Percentiles rank a stretch among this genome's conserved stretches.
Evolutionary conservation across 2,329 filamentous ascomycete species (phyloP).

Genomic region (Fusarium metavorans): DNA sequence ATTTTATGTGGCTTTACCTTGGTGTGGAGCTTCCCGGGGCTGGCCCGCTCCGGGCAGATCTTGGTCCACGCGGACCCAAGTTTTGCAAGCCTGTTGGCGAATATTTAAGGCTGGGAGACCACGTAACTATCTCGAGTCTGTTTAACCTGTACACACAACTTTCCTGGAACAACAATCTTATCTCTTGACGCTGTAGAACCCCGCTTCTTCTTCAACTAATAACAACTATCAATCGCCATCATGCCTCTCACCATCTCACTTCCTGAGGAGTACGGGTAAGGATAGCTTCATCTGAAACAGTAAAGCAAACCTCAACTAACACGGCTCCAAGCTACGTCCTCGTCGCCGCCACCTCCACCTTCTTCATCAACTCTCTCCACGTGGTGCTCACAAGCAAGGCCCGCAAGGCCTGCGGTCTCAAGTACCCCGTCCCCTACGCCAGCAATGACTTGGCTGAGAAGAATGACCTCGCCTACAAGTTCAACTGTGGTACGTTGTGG

Average conservation of each 20-base stretch:
- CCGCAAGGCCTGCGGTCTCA: constrained; percentile 65
- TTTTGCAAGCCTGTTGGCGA: not conserved
- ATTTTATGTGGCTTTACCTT: constrained; percentile 1
- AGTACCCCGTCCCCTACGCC: constrained; percentile 70
- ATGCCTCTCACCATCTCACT: constrained; percentile 60
- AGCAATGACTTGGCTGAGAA: constrained; percentile 65
- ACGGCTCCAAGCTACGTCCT: constrained; percentile 70
- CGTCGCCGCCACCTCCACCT: constrained; percentile 65
- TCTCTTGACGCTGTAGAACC: not conserved
- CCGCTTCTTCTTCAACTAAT: not conserved
- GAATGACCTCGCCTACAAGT: constrained; percentile 65
- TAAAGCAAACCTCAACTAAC: constrained; percentile 1
- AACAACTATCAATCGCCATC: constrained; percentile 34
- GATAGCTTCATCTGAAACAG: not conserved
- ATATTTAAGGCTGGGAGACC: constrained; percentile 27
- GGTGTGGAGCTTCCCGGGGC: constrained; percentile 21
- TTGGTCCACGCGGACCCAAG: constrained; percentile 1
- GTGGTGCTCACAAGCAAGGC: constrained; percentile 57
- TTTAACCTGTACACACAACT: constrained; percentile 8
- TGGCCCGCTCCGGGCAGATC: constrained; percentile 30
- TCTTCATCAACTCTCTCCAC: constrained; percentile 70
- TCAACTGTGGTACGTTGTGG: constrained; percentile 69
- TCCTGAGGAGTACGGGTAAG: constrained; percentile 65
- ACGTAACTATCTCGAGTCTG: not conserved
- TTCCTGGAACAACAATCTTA: not conserved